Evolutionary conservation across 2,329 filamentous ascomycete genomes (phyloP), one percentile per base, ranked within the genome.

Genomic region (Stenocarpella maydis): DNA sequence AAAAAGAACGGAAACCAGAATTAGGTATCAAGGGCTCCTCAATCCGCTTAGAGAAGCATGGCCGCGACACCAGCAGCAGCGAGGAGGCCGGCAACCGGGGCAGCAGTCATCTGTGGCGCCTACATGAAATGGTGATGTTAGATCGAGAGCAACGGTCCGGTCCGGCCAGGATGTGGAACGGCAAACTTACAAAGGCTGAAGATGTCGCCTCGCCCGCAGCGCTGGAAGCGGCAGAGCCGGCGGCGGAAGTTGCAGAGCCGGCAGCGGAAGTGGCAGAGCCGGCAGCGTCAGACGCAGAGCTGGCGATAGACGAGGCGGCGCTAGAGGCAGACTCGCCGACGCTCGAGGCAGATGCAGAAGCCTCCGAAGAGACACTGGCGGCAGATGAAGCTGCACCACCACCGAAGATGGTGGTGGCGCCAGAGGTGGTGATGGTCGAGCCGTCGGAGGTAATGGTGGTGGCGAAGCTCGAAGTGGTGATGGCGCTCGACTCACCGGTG

Each of bases 21-120:
- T 49, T 49, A 45, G 41, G 41, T 3, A 3, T 55, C 34, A 21
- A 17, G 17, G 4, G 28, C 41, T 31, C 49, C 37, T 55, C 70
- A 0, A 9, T 26, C 54, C 21, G 45, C 72, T 82, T 84, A 87
- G 70, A 87, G 80, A 70, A 87, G 77, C 70, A 85, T 74, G 71
- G 80, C 83, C 49, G 83, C 84, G 54, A 87, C 70, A 75, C 85
- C 85, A 24, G 83, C 84, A 26, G 82, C 85, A 64, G 83, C 85
- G 49, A 87, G 71, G 60, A 86, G 72, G 68, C 84, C 85, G 34
- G 77, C 76, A 26, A 28, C 58, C 6, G 84, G 83, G 45, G 81
- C 84, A 68, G 80, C 82, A 60, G 84, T 85, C 74, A 78, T 77
- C 69, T 82, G 79, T 50, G 82, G 77, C 63, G 73, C 77, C 77